phyloP scores from a whole-genome alignment of 306 rosid species.

The Prunus persica region DNA sequence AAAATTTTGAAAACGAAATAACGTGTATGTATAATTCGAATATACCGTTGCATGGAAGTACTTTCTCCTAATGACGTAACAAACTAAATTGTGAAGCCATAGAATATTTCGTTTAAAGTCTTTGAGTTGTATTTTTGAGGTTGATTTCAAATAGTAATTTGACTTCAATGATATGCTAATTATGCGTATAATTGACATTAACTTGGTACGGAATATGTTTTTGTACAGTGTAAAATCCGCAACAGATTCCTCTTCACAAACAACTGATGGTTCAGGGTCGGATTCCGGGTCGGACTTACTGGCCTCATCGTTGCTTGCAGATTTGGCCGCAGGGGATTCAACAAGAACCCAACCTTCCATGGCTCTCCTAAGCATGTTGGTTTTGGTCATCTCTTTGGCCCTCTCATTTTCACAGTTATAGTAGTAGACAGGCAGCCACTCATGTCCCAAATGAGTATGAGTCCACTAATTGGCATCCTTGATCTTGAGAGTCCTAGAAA shows the following conservation, averaged over 20 bases:
- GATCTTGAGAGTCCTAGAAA: not conserved
- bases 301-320: slow-evolving; percentile 56
- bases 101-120: too few species aligned
- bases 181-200: not conserved
- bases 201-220: not conserved
- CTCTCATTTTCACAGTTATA: slow-evolving; percentile 29
- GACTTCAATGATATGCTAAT: not conserved
- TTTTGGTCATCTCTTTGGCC: slow-evolving; percentile 27
- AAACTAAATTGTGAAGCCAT: too few species aligned
- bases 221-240: slow-evolving; percentile 50
- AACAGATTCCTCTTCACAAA: slow-evolving; percentile 29
- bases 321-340: slow-evolving; percentile 61
- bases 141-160: too few species aligned
- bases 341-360: not conserved
- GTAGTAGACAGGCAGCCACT: slow-evolving; percentile 14
- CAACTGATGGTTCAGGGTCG: slow-evolving; percentile 9
- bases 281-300: slow-evolving; percentile 30
- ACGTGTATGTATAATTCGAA: too few species aligned
- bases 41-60: too few species aligned
- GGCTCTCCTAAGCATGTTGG: slow-evolving; percentile 19
- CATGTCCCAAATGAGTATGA: not conserved
- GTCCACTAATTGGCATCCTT: not conserved
- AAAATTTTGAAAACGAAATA: too few species aligned
- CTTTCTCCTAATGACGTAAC: too few species aligned
- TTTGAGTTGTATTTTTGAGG: too few species aligned